These are phyloP conservation scores for Smittium mucronatum DNA, from an alignment of 371 early-diverging fungal genomes.

Conservation along the genomic window DNA sequence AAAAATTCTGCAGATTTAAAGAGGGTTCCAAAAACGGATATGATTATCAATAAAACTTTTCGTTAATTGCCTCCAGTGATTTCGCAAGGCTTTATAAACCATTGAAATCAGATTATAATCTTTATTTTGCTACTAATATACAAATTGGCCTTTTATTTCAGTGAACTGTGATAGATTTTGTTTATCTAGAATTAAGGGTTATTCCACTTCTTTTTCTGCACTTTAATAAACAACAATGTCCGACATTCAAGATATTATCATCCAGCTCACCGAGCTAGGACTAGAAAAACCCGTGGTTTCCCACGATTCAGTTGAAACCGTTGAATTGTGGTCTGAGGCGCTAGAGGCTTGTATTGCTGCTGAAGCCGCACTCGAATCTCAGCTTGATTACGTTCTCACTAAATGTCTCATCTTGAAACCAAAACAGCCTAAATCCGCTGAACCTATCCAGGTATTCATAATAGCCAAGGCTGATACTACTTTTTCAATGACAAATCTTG, in stretches of 20 bases:
- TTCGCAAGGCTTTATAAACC: too few species aligned
- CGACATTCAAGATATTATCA: constrained; percentile 1
- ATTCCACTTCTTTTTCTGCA: too few species aligned
- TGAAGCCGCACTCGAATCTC: background rate
- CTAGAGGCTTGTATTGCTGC: constrained; percentile 34
- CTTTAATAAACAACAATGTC: too few species aligned
- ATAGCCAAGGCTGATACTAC: constrained; percentile 42
- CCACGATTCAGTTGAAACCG: constrained; percentile 40
- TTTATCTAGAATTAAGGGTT: too few species aligned
- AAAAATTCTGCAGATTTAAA: too few species aligned
- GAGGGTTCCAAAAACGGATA: too few species aligned
- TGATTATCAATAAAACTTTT: too few species aligned
- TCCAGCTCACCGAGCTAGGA: background rate
- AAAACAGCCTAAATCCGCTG: constrained; percentile 50
- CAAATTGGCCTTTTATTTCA: too few species aligned
- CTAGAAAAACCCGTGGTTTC: background rate
- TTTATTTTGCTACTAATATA: too few species aligned
- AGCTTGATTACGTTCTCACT: constrained; percentile 22
- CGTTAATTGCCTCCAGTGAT: too few species aligned
- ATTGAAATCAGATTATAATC: too few species aligned
- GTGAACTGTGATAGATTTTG: too few species aligned
- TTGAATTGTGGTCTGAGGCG: constrained; percentile 39
- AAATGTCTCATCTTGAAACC: constrained; percentile 59
- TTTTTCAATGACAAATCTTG: constrained; percentile 40
- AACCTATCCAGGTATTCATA: constrained; percentile 47